Conservation (phyloP, 2,329 filamentous ascomycete species). For the Nannizzia gypsea region DNA sequence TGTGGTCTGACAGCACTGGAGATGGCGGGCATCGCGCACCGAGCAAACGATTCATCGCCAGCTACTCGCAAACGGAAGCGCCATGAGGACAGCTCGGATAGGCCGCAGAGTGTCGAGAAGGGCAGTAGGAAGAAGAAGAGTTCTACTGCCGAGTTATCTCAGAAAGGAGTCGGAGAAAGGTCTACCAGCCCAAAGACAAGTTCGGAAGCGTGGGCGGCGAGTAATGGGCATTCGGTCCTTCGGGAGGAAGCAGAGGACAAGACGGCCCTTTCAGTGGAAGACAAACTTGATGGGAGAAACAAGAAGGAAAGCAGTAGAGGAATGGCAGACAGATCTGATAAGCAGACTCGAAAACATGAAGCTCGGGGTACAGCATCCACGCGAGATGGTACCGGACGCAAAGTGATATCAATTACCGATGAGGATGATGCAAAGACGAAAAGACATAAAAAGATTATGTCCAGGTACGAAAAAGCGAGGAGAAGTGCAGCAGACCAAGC, state of each 20-base stretch:
- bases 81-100: constrained; percentile 3
- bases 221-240: not conserved
- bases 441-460: constrained; percentile 20
- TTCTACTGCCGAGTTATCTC: not conserved
- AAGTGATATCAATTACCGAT: constrained; percentile 14
- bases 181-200: not conserved
- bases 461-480: constrained; percentile 20
- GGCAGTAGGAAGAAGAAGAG: constrained; percentile 8
- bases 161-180: not conserved
- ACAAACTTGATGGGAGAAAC: not conserved
- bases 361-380: constrained; percentile 24
- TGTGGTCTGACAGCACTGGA: constrained; percentile 6
- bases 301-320: constrained; percentile 1
- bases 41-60: not conserved
- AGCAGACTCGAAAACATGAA: constrained; percentile 11
- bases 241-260: not conserved
- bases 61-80: constrained; percentile 4
- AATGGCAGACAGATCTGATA: constrained; percentile 10
- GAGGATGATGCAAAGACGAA: constrained; percentile 25
- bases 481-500: constrained; percentile 9
- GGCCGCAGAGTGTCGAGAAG: constrained; percentile 15
- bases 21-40: constrained; percentile 33
- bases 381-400: not conserved
- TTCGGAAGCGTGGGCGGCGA: not conserved
- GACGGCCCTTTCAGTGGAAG: not conserved